Conservation (phyloP, 73 alveolate species). For the Uronychia binucleata region DNA sequence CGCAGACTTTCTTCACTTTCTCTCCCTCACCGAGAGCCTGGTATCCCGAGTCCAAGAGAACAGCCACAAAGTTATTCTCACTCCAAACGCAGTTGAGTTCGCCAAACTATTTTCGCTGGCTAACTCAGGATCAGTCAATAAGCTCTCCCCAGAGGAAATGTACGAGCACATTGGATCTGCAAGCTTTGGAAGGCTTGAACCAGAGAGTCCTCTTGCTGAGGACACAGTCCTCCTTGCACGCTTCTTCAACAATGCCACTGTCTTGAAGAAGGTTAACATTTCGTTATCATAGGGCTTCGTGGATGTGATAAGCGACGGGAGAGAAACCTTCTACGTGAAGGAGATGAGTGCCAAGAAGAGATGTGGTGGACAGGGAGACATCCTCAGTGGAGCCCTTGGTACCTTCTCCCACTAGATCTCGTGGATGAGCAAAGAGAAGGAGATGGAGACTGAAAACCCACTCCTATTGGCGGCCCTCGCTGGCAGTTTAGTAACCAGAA, state of each 20-base stretch:
- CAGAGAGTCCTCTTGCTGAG: neutral
- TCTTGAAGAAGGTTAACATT: neutral
- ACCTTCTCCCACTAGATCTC: slow-evolving; percentile 63
- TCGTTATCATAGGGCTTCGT: slow-evolving; percentile 74
- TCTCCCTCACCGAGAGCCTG: neutral
- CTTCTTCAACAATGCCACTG: slow-evolving; percentile 41
- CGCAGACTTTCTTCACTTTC: slow-evolving; percentile 94
- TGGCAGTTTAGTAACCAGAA: slow-evolving; percentile 77
- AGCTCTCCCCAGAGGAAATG: too few species aligned
- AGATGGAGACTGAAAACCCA: slow-evolving; percentile 17
- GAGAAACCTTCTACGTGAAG: slow-evolving; percentile 63
- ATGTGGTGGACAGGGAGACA: slow-evolving; percentile 98
- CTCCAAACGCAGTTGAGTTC: slow-evolving; percentile 95
- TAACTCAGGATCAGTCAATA: too few species aligned
- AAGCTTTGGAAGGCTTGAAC: too few species aligned
- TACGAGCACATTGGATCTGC: too few species aligned
- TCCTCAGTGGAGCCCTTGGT: slow-evolving; percentile 71
- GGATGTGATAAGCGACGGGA: slow-evolving; percentile 96
- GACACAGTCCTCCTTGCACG: neutral
- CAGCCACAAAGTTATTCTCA: slow-evolving; percentile 69
- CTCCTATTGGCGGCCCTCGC: slow-evolving; percentile 68
- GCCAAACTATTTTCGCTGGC: too few species aligned
- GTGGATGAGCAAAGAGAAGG: slow-evolving; percentile 21
- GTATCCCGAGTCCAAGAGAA: neutral
- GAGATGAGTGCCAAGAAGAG: slow-evolving; percentile 84